Conservation (phyloP, 2,329 filamentous ascomycete genomes). For the Aspergillus sp. region DNA sequence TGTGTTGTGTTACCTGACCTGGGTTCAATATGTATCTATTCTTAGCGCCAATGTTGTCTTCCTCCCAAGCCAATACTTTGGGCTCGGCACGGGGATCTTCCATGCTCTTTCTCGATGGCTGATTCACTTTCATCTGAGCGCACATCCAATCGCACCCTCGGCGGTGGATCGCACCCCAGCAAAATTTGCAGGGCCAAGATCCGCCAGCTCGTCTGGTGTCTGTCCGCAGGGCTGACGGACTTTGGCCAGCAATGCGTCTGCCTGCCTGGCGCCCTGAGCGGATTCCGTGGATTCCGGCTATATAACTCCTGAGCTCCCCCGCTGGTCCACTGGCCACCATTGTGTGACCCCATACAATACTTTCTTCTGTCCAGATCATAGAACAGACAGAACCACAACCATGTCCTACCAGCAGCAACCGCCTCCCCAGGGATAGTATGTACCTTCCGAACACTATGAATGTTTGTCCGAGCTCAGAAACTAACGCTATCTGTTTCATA, state of each 20-base stretch:
- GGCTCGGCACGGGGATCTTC: background rate
- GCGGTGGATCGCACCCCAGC: slow-evolving; percentile 1
- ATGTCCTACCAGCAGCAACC: slow-evolving; percentile 8
- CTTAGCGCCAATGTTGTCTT: background rate
- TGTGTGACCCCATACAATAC: background rate
- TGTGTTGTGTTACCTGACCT: background rate
- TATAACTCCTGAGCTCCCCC: background rate
- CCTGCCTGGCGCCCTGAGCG: background rate
- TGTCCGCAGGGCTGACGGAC: slow-evolving; percentile 6
- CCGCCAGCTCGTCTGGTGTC: background rate
- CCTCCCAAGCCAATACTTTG: background rate
- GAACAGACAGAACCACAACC: background rate
- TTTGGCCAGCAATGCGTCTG: background rate
- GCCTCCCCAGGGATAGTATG: slow-evolving; percentile 10
- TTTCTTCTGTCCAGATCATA: background rate
- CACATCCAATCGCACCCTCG: background rate
- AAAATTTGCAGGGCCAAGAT: slow-evolving; percentile 2
- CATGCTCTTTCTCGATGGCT: background rate
- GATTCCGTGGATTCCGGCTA: background rate
- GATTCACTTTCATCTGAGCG: background rate
- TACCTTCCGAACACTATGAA: background rate
- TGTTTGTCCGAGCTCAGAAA: too few relatives aligned
- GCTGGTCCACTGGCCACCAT: background rate
- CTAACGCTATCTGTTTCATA: background rate
- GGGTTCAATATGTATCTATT: background rate